Evolutionary conservation across 2,329 filamentous ascomycete genomes (phyloP).

Genomic region (Aureobasidium melanogenum): DNA sequence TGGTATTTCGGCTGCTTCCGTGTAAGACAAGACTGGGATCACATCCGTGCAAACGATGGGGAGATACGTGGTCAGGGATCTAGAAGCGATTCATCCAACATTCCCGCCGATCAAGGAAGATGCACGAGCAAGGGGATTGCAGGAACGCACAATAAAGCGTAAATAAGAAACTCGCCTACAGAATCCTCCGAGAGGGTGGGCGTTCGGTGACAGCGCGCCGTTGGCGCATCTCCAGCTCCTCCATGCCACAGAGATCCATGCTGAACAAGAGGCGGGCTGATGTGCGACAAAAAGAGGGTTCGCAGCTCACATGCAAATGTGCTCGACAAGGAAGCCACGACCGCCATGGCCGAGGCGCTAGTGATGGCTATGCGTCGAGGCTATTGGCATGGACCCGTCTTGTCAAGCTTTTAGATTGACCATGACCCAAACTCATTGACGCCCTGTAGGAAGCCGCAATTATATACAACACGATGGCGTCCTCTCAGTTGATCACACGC

Average conservation of each 20-base stretch:
- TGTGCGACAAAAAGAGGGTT: not conserved
- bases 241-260: not conserved
- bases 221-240: not conserved
- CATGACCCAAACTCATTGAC: not conserved
- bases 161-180: not conserved
- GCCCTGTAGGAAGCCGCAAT: not conserved
- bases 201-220: not conserved
- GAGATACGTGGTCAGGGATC: not conserved
- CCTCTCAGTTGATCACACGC: not conserved
- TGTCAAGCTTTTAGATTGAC: conserved; percentile 8
- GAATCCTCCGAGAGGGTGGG: not conserved
- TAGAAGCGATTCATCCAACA: not conserved
- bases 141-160: not conserved
- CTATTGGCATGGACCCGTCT: conserved; percentile 5
- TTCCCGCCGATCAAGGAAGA: not conserved
- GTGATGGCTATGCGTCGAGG: conserved; percentile 8
- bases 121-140: not conserved
- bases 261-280: not conserved
- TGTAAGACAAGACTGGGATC: not conserved
- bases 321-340: conserved; percentile 6
- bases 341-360: not conserved
- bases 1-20: not conserved
- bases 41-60: not conserved
- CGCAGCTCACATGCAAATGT: not conserved
- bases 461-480: not conserved